Conservation (phyloP, 345 rosid genomes). For the Hypericum perforatum region DNA sequence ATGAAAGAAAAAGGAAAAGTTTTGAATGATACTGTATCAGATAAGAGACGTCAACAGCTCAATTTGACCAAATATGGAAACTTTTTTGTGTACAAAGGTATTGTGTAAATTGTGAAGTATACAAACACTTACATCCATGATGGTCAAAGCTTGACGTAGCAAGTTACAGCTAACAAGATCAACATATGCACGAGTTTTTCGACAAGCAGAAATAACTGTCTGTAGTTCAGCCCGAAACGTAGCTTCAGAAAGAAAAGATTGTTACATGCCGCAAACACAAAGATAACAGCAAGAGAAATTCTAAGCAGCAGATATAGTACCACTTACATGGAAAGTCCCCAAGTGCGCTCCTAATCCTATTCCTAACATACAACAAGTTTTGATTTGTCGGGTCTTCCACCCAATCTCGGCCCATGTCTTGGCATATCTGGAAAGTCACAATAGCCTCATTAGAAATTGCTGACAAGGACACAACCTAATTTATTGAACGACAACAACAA, state of each 20-base stretch:
- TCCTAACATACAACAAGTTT: conserved; percentile 63
- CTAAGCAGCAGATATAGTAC: conserved; percentile 3
- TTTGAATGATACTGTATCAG: conserved; percentile 3
- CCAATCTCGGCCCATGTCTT: conserved; percentile 39
- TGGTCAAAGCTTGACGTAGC: conserved; percentile 39
- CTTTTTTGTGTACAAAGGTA: neutral
- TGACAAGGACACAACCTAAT: no score
- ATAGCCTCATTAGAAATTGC: neutral
- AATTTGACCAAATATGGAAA: neutral
- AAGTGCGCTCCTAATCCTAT: conserved; percentile 68
- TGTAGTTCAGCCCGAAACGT: conserved; percentile 53
- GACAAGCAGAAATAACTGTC: conserved; percentile 56
- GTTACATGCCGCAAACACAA: neutral
- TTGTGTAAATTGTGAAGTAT: neutral
- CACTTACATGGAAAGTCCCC: conserved; percentile 47
- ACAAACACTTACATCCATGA: conserved; percentile 47
- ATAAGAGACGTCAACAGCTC: neutral
- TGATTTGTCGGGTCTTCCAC: conserved; percentile 88
- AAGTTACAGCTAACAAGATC: conserved; percentile 47
- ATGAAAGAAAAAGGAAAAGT: conserved; percentile 2
- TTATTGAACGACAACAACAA: no score
- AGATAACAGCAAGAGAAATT: neutral
- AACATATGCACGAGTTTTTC: conserved; percentile 52
- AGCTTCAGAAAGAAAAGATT: conserved; percentile 29
- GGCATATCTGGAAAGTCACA: conserved; percentile 49